A percentile compares a stretch with the other conserved stretches of the same genome.
phyloP scores from a whole-genome alignment of 768 basidiomycete genomes.

The Hericium erinaceus region DNA sequence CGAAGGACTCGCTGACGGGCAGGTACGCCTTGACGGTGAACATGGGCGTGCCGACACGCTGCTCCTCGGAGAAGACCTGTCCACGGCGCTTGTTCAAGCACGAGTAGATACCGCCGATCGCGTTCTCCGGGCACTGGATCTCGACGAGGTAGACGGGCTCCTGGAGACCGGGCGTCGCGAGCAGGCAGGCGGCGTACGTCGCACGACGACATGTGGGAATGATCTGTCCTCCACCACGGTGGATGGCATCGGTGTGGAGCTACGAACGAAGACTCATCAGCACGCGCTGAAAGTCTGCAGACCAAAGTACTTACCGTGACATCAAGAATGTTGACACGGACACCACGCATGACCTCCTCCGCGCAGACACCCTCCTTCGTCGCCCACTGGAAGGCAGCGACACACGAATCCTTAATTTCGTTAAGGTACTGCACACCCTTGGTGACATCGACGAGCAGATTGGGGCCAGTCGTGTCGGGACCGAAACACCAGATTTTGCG shows the following conservation, averaged over 20 bases:
- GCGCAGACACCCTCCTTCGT: conserved; percentile 95
- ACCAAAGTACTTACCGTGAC: conserved; percentile 61
- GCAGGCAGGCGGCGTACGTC: conserved; percentile 89
- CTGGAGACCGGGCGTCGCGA: conserved; percentile 86
- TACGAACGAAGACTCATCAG: conserved; percentile 22
- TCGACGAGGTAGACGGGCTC: conserved; percentile 98
- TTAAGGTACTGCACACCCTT: conserved; percentile 99
- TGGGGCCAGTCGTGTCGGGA: conserved; percentile 94
- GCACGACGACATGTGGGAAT: conserved; percentile 96
- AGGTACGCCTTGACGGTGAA: conserved; percentile 98
- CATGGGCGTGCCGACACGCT: conserved; percentile 96
- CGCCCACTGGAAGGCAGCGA: conserved; percentile 99
- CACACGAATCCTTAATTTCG: conserved; percentile 99
- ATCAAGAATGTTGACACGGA: conserved; percentile 92
- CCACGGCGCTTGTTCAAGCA: conserved; percentile 94
- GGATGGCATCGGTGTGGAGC: conserved; percentile 98
- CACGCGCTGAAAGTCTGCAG: neutral
- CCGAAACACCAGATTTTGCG: conserved; percentile 99
- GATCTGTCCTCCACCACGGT: conserved; percentile 97
- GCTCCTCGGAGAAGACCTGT: conserved; percentile 97
- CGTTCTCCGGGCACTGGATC: conserved; percentile 95
- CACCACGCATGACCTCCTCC: conserved; percentile 98
- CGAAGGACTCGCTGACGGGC: conserved; percentile 87
- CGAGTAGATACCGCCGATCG: conserved; percentile 95
- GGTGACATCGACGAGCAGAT: conserved; percentile 94